Base-by-base conservation (phyloP, 2,329 filamentous ascomycete species). In the Dendrostoma leiphaemia region DNA sequence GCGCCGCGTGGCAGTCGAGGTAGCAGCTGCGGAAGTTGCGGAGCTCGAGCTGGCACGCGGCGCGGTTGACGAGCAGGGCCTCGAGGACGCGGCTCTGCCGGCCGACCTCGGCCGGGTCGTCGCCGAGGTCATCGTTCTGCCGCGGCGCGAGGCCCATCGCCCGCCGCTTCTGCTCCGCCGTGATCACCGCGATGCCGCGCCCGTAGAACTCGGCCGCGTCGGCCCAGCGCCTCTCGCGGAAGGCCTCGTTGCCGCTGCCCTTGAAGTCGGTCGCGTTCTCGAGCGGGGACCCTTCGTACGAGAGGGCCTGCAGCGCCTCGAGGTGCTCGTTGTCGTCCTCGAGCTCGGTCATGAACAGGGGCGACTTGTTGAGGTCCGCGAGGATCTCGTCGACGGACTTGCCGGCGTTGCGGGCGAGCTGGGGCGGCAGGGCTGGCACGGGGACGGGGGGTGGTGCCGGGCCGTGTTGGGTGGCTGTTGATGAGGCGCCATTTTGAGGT, bases 261-360 rank as follows among this genome's bases (percentile, higher is more conserved):
- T 94, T 91, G 75, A 97, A 97, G 60, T 90, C 90, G 41, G 81
- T 74, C 19, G 86, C 89, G 58, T 96, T 87, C 69, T 97, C 93
- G 9, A 86, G 80, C 46, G 90, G 85, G 8, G 91, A 92, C 19
- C 94, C 95, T 74, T 99, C 94, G 68, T 97, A 96, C 28, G 91
- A 90, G 35, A 99, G 77, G 0, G 94, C 93, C 67, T 90, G 88
- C 57, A 99, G 79, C 1, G 94, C 95, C 63, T 95, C 91, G 1
- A 96, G 78, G 62, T 89, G 85, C 58, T 88, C 78, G 66, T 96
- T 96, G 38, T 37, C 28, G 60, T 95, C 89, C 63, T 90, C 90
- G 31, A 97, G 79, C 62, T 90, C 86, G 28, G 91, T 97, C 94
- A 99, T 99, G 78, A 99, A 99, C 34, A 99, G 81, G 6, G 94